Percentiles rank a stretch among this genome's conserved stretches.
These are phyloP conservation scores for Tetrahymena thermophila DNA, from an alignment of 73 alveolate genomes.

Conservation along the genomic window DNA sequence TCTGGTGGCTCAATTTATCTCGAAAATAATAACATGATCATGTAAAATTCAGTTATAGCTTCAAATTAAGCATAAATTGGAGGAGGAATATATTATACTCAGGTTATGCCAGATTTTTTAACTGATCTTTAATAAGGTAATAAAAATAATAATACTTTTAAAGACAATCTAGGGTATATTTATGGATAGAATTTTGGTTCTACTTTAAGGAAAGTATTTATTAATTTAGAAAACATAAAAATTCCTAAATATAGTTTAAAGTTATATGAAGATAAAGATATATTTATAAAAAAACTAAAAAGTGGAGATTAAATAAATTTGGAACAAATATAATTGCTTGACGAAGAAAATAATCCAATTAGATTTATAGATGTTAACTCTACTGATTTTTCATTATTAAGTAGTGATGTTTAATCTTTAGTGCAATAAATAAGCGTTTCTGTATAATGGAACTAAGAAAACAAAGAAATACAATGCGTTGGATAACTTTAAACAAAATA, in stretches of 20 bases:
- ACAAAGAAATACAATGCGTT: neutral
- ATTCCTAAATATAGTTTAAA: neutral
- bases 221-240: neutral
- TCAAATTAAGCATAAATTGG: neutral
- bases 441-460: neutral
- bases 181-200: neutral
- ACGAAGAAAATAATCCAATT: neutral
- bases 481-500: neutral
- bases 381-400: too few species aligned
- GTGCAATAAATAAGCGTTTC: neutral
- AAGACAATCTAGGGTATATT: neutral
- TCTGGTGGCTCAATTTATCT: neutral
- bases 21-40: neutral
- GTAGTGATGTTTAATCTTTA: neutral
- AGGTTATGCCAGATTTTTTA: neutral
- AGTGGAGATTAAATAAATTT: neutral
- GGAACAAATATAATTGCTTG: neutral
- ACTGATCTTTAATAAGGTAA: neutral
- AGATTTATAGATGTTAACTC: neutral
- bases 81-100: neutral
- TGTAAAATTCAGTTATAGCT: neutral
- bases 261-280: too few species aligned
- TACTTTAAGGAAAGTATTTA: neutral
- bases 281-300: too few species aligned
- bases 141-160: neutral